Base-by-base conservation (phyloP, 2,329 filamentous ascomycete genomes). In the Sporothrix globosa region DNA sequence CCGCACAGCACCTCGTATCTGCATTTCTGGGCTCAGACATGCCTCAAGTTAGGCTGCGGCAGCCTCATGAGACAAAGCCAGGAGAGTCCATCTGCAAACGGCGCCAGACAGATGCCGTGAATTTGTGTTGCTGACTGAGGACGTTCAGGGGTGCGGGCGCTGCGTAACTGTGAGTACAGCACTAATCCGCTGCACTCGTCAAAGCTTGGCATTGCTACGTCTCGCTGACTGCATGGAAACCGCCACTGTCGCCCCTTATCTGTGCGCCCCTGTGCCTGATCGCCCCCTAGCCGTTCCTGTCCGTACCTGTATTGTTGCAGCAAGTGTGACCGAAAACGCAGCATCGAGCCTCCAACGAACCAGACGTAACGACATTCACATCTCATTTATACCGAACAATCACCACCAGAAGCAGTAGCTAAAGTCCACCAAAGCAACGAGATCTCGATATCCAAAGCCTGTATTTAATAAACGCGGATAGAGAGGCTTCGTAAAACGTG, bases 81-180 rank as follows among this genome's bases (percentile, higher is more conserved):
- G 14, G 27, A 48, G 27, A 39, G 14, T 27, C 41, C 60, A 48
- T 13, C 66, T 56, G 52, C 66, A 68, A 68, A 68, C 66, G 52
- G 66, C 27, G 63, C 44, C 6, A 46, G 39, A 27, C 39, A 6
- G 61, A 1, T n/a, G 27, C 11, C 34, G 44, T 34, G 46, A 7
- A 19, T 50, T 19, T 46, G 65, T 46, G 41, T 46, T 46, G 41
- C 41, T 54, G 48, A 54, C 48, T 44, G 65, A 41, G 13, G 48
- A 21, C 65, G 14, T 54, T 53, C 41, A 67, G 41, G 48, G 48
- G 63, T 19, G 19, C n/a, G n/a, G 50, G 50, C 13, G 65, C 65
- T 67, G 65, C 65, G 50, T 54, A 67, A 54, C 65, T 67, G 34
- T 67, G 50, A 67, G 65, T n/a, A 54, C 65, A 50, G 44, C 63